phyloP scores from a whole-genome alignment of 164 flowering plant species.

The Vitis riparia region DNA sequence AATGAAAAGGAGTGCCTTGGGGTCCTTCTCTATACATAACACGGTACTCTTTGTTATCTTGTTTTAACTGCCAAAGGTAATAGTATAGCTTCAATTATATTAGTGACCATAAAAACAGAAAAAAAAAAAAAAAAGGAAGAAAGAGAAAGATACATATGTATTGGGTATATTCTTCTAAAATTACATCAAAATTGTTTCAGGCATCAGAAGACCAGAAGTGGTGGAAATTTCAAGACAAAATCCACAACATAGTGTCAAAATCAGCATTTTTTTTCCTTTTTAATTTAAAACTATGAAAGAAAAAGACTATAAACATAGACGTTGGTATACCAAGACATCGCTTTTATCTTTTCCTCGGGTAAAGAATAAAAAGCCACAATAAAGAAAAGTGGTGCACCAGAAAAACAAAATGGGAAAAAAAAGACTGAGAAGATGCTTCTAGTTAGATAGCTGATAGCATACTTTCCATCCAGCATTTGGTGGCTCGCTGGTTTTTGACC shows the following conservation, averaged over 20 bases:
- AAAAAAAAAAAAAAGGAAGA: background rate
- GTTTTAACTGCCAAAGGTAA: constrained; percentile 59
- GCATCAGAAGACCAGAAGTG: too few species aligned
- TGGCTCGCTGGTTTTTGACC: constrained; percentile 22
- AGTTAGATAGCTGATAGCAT: constrained; percentile 12
- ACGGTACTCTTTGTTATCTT: constrained; percentile 77
- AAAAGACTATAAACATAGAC: too few species aligned
- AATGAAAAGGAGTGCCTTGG: constrained; percentile 77
- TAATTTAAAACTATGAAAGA: too few species aligned
- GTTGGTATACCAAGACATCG: too few species aligned
- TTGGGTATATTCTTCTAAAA: too few species aligned
- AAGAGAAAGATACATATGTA: too few species aligned
- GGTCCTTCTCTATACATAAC: constrained; percentile 95
- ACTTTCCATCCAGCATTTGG: constrained; percentile 76
- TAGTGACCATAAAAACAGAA: background rate
- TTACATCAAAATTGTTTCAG: too few species aligned
- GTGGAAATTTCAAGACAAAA: too few species aligned
- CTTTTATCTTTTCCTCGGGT: background rate
- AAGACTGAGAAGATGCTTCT: background rate
- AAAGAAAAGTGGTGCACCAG: background rate
- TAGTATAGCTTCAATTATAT: constrained; percentile 1
- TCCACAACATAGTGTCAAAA: too few species aligned
- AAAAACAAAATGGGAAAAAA: background rate
- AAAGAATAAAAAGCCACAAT: background rate
- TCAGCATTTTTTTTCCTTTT: too few species aligned